Evolutionary conservation across 352 stramenopile genomes (phyloP).

Genomic region (Aphanomyces euteiches): DNA sequence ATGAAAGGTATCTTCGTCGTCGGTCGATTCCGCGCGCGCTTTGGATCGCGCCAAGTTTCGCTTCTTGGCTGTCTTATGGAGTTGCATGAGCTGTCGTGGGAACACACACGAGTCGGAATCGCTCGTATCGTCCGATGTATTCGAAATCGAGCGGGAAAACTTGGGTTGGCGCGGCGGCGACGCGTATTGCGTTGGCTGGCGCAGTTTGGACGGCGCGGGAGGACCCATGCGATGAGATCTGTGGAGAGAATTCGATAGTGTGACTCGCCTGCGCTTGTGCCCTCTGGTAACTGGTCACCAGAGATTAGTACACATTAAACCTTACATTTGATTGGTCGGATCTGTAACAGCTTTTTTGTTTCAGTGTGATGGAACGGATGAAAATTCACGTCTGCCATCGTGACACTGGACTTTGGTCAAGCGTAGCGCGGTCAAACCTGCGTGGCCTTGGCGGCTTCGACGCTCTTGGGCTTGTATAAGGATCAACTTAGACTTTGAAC

Average conservation of each 20-base stretch:
- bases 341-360: background rate
- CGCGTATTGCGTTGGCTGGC: constrained; percentile 14
- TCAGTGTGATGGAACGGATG: too few species aligned
- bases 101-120: constrained; percentile 15
- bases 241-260: background rate
- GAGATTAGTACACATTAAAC: background rate
- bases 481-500: too few species aligned
- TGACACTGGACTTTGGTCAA: too few species aligned
- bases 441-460: too few species aligned
- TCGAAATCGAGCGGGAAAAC: constrained; percentile 1
- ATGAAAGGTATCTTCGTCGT: background rate
- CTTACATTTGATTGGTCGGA: background rate
- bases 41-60: too few species aligned
- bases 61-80: too few species aligned
- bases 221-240: background rate
- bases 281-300: background rate
- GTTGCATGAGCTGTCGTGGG: background rate
- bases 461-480: too few species aligned
- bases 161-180: constrained; percentile 5
- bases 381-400: too few species aligned
- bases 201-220: background rate
- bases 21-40: too few species aligned
- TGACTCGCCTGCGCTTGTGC: background rate
- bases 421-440: too few species aligned
- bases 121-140: constrained; percentile 10